phyloP scores from a whole-genome alignment of 2,329 filamentous ascomycete species.

The Akanthomyces dipterigenus region DNA sequence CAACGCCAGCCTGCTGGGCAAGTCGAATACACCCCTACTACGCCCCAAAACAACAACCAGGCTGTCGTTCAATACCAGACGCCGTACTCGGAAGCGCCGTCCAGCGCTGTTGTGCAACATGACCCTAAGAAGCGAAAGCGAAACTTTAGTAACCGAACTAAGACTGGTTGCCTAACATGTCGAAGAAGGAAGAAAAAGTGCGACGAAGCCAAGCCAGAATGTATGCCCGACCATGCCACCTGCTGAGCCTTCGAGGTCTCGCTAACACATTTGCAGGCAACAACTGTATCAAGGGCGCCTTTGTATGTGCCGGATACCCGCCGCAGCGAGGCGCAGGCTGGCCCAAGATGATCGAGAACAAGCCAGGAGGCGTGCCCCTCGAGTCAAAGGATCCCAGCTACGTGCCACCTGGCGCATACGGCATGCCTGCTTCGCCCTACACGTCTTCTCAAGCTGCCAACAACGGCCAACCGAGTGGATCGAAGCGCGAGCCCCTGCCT shows the following conservation, averaged over 20 bases:
- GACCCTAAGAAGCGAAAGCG: constrained; percentile 65
- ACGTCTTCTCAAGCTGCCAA: constrained; percentile 32
- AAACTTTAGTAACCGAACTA: constrained; percentile 91
- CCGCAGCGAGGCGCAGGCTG: constrained; percentile 65
- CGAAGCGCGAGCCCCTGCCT: constrained; percentile 50
- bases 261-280: constrained; percentile 49
- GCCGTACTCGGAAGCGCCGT: constrained; percentile 41
- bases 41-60: constrained; percentile 37
- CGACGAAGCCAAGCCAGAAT: constrained; percentile 87
- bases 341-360: constrained; percentile 68
- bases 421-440: constrained; percentile 37
- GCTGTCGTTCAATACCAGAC: constrained; percentile 31
- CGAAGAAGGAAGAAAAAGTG: constrained; percentile 95
- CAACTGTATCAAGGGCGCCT: constrained; percentile 86
- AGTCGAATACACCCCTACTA: constrained; percentile 36
- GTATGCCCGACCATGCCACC: constrained; percentile 46
- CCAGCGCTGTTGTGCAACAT: constrained; percentile 45
- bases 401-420: constrained; percentile 54
- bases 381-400: constrained; percentile 75
- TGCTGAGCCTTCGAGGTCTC: neutral
- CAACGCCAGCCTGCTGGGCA: constrained; percentile 42
- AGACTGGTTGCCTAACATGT: constrained; percentile 92
- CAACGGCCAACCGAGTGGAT: constrained; percentile 25
- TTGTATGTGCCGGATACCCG: constrained; percentile 86
- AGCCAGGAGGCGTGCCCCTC: constrained; percentile 63